These are phyloP conservation scores for Fulvia fulva DNA, from an alignment of 2,329 filamentous ascomycete species.

Conservation along the genomic window DNA sequence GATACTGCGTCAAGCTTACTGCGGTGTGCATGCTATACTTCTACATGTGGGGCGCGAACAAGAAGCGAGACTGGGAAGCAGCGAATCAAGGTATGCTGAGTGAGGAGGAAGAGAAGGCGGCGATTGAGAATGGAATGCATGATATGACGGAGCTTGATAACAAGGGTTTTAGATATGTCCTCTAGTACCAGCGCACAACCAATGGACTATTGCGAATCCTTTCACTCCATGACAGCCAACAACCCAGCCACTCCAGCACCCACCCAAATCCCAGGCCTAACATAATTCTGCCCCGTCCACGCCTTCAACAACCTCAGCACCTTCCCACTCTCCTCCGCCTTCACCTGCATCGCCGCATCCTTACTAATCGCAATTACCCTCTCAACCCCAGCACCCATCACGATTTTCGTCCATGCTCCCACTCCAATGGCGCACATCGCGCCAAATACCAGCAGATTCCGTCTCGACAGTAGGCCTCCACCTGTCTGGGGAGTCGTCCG, in stretches of 20 bases:
- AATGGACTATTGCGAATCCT: neutral
- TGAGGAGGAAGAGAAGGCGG: slow-evolving; percentile 47
- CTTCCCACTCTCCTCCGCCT: neutral
- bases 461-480: neutral
- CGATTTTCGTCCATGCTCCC: slow-evolving; percentile 1
- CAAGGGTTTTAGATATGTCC: slow-evolving; percentile 51
- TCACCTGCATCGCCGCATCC: neutral
- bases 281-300: slow-evolving; percentile 5
- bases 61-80: slow-evolving; percentile 49
- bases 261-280: neutral
- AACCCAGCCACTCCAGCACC: neutral
- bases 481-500: neutral
- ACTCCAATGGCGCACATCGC: neutral
- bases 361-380: slow-evolving; percentile 4
- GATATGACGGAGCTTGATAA: slow-evolving; percentile 56
- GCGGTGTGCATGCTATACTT: slow-evolving; percentile 50
- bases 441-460: neutral
- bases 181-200: slow-evolving; percentile 29
- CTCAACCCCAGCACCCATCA: slow-evolving; percentile 1
- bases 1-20: slow-evolving; percentile 51
- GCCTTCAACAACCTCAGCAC: slow-evolving; percentile 3
- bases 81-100: slow-evolving; percentile 29
- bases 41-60: slow-evolving; percentile 55
- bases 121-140: slow-evolving; percentile 53
- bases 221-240: neutral